Base-by-base conservation (phyloP, 371 early-diverging fungal species). In the Amoeboaphelidium protococcarum region DNA sequence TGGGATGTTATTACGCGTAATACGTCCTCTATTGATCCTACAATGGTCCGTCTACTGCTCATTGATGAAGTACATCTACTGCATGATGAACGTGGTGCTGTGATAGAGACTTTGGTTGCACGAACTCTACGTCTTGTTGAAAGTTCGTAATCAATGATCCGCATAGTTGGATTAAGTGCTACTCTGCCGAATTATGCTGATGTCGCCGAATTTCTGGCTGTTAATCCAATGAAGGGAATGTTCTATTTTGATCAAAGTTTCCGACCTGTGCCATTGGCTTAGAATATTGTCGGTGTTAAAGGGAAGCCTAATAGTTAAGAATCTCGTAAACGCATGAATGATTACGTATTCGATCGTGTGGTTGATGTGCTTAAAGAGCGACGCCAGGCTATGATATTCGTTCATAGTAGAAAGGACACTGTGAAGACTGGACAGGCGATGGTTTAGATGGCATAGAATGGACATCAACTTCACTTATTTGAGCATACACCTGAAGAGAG, bases 21-120 rank as follows among this genome's bases (percentile, higher is more conserved):
- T 58, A 71, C 90, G 40, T 58, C 13, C 6, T 31, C 16, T 6
- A 10, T 31, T 6, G 16, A 31, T 10, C 16, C 16, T 6, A 91
- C 83, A 58, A 6, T 6, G 16, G 91, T 96, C 1, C 73, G 86
- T 23, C 68, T 99, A 19, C 66, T 99, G 26, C 90, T 99, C 42
- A 80, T 98, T 60, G 99, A 99, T 63, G 99, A 99, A 68, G 85
- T 99, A 52, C 99, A 99, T 58, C 69, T 98, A 62, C 64, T 99
- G 44, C 92, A 96, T 59, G 98, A 98, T 61, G 85, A 83, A 21
- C 85, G 99, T 66, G 99, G 99, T 20, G 86, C 96, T 0, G 96
- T 96, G 1, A 61, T 99, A 6, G 99, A 99, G 66, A 71, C 80
- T 44, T 79, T 98, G 49, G 87, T 99, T 24, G 71, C 82, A 21